Evolutionary conservation across 495 filamentous ascomycete genomes (phyloP).

Genomic region (Astrocystis sublimbata): DNA sequence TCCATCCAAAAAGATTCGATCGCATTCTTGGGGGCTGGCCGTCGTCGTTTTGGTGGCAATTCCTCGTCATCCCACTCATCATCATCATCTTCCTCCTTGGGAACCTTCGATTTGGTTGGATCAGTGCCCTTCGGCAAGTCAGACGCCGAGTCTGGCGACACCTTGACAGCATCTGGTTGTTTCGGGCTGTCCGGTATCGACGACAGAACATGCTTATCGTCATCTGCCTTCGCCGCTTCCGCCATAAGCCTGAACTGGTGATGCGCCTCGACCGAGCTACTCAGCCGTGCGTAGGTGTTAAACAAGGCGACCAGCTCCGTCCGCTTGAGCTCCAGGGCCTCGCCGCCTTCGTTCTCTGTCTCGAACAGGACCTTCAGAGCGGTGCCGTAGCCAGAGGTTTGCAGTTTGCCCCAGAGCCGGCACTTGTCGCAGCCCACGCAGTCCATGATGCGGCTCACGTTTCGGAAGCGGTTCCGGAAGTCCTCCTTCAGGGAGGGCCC

Average conservation of each 20-base stretch:
- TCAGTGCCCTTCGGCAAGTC: slow-evolving; percentile 12
- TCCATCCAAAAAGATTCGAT: slow-evolving; percentile 68
- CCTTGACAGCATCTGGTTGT: slow-evolving; percentile 45
- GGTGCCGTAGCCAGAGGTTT: slow-evolving; percentile 91
- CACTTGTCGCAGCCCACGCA: slow-evolving; percentile 99
- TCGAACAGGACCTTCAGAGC: slow-evolving; percentile 96
- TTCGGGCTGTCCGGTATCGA: slow-evolving; percentile 46
- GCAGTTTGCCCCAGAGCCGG: slow-evolving; percentile 96
- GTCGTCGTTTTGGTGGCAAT: slow-evolving; percentile 22
- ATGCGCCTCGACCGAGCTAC: slow-evolving; percentile 72
- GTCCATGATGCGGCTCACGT: slow-evolving; percentile 95
- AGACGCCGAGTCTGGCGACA: slow-evolving; percentile 30
- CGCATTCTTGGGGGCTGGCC: slow-evolving; percentile 42
- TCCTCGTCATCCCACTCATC: slow-evolving; percentile 49
- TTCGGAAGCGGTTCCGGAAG: slow-evolving; percentile 95
- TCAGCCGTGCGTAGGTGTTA: slow-evolving; percentile 88
- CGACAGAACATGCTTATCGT: slow-evolving; percentile 44
- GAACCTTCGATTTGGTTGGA: slow-evolving; percentile 15
- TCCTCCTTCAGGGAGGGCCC: slow-evolving; percentile 84
- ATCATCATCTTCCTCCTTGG: slow-evolving; percentile 27
- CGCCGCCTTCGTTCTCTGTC: slow-evolving; percentile 72
- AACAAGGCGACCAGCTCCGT: slow-evolving; percentile 93
- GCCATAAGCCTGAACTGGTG: slow-evolving; percentile 71
- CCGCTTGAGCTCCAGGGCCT: slow-evolving; percentile 73
- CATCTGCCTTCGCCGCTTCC: slow-evolving; percentile 61